Conservation (phyloP, 2,329 filamentous ascomycete species). For the Colletotrichum sp. region DNA sequence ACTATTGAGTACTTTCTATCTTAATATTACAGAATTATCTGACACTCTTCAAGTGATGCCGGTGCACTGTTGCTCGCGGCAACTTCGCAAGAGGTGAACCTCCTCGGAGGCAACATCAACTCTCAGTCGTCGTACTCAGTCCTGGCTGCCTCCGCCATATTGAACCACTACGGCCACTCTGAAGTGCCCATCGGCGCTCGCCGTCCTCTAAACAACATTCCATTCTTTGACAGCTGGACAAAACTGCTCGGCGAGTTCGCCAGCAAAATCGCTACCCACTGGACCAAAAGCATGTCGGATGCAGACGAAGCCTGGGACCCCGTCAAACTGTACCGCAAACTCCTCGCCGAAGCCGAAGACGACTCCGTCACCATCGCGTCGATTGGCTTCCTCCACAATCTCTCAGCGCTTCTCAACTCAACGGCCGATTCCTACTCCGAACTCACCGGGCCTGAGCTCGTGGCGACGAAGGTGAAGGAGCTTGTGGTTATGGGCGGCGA, state of each 20-base stretch:
- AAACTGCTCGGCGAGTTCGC: constrained; percentile 48
- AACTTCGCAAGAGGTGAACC: constrained; percentile 37
- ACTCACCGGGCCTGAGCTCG: constrained; percentile 43
- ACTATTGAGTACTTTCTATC: neutral
- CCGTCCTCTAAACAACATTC: constrained; percentile 43
- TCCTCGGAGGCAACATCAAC: constrained; percentile 48
- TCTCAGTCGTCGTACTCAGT: constrained; percentile 45
- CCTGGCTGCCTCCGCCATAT: constrained; percentile 42
- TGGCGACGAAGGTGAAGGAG: constrained; percentile 45
- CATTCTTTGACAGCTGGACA: constrained; percentile 47
- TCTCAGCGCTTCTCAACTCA: constrained; percentile 52
- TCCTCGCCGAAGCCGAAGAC: constrained; percentile 42
- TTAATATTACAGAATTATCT: neutral
- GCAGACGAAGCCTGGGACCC: constrained; percentile 44
- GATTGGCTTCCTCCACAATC: constrained; percentile 51
- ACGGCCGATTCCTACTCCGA: constrained; percentile 41
- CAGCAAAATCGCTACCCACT: constrained; percentile 50
- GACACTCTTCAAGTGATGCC: constrained; percentile 36
- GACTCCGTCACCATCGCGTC: constrained; percentile 48
- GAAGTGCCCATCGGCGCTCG: constrained; percentile 41
- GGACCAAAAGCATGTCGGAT: constrained; percentile 37
- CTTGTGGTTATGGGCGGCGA: constrained; percentile 9
- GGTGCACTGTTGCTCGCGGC: constrained; percentile 46
- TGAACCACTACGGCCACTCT: constrained; percentile 42
- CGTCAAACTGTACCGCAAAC: constrained; percentile 48